Percentiles rank a stretch among this genome's conserved stretches.
Evolutionary conservation across 768 basidiomycete genomes (phyloP).

Genomic region (Rhodocollybia butyracea): DNA sequence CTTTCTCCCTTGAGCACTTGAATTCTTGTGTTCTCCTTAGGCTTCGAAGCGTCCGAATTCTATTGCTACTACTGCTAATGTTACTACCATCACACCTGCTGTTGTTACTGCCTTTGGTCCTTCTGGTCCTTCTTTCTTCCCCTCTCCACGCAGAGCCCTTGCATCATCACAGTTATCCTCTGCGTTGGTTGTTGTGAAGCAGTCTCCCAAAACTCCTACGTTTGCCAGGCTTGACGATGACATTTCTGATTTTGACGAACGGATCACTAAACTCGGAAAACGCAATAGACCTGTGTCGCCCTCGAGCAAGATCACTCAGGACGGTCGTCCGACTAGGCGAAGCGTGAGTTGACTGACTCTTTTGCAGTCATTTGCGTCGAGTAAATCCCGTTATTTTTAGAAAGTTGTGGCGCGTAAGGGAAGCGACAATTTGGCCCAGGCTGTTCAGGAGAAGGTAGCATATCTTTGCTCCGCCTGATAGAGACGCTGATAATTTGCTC

Average conservation of each 20-base stretch:
- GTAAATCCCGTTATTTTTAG: neutral
- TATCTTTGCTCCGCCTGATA: neutral
- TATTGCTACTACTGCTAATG: neutral
- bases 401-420: neutral
- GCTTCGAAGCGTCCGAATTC: neutral
- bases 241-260: constrained; percentile 8
- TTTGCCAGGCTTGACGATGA: constrained; percentile 7
- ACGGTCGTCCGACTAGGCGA: neutral
- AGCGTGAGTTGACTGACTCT: neutral
- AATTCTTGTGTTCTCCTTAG: too few species aligned
- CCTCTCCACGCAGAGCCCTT: too few species aligned
- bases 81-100: too few species aligned
- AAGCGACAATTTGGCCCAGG: neutral
- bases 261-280: constrained; percentile 1
- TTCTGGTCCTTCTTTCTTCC: too few species aligned
- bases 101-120: neutral
- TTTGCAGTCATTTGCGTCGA: neutral
- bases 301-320: neutral
- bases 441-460: neutral
- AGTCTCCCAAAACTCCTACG: neutral
- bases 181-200: neutral
- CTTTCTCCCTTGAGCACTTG: neutral
- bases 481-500: neutral
- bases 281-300: neutral
- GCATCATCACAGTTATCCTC: neutral